Evolutionary conservation across 1,139 yeast genomes (phyloP).

Genomic region (Candida dubliniensis): DNA sequence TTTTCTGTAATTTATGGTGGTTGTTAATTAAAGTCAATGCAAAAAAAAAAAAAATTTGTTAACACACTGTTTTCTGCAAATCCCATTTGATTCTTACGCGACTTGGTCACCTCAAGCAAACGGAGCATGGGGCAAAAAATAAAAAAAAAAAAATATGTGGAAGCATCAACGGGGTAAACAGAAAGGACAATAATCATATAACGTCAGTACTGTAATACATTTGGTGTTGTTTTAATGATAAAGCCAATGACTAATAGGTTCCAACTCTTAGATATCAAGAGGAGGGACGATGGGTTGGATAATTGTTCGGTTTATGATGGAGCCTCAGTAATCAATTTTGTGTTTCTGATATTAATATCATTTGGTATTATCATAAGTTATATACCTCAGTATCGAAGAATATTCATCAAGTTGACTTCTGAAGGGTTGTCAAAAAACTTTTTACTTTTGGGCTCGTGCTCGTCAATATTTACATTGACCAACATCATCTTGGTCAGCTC

Average conservation of each 20-base stretch:
- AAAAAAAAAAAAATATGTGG: neutral
- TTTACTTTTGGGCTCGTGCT: conserved; percentile 68
- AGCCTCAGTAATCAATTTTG: conserved; percentile 48
- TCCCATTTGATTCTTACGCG: neutral
- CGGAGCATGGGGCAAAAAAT: neutral
- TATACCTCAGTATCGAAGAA: conserved; percentile 71
- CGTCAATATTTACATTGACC: conserved; percentile 68
- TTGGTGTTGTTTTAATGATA: too few relatives aligned
- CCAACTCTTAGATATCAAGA: neutral
- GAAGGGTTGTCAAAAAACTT: conserved; percentile 81
- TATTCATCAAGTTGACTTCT: conserved; percentile 59
- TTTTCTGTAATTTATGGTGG: too few relatives aligned
- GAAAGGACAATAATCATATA: neutral
- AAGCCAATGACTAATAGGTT: neutral
- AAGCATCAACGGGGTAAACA: too few relatives aligned
- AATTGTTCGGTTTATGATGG: conserved; percentile 44
- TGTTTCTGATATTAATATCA: conserved; percentile 54
- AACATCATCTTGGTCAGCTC: conserved; percentile 65
- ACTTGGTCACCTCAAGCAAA: neutral
- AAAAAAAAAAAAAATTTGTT: too few relatives aligned
- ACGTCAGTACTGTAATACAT: neutral
- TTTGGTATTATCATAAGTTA: conserved; percentile 74
- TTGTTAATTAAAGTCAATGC: too few relatives aligned
- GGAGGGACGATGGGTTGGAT: conserved; percentile 13
- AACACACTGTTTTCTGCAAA: neutral